Percentiles rank a stretch among this genome's conserved stretches.
Evolutionary conservation across 176 grass and related monocot species (phyloP).

Genomic region (Oryza glaberrima): DNA sequence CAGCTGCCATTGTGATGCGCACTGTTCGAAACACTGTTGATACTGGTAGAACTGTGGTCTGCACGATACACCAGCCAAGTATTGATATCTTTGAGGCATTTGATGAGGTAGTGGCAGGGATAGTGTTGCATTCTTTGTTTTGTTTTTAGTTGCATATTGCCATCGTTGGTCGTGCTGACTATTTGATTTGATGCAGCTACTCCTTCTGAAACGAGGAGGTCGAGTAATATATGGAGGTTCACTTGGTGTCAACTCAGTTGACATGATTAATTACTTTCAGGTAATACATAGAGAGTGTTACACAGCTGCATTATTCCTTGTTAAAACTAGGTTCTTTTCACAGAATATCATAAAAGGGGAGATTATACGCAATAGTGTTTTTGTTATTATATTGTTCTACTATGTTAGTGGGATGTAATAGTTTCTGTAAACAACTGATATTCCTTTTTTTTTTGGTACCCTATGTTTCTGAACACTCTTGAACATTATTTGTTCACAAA

Average conservation of each 20-base stretch:
- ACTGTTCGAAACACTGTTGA: slow-evolving; percentile 82
- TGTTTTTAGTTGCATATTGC: background rate
- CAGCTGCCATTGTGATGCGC: slow-evolving; percentile 83
- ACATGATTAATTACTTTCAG: slow-evolving; percentile 84
- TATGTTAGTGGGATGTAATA: background rate
- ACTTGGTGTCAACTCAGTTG: slow-evolving; percentile 65
- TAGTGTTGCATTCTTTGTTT: background rate
- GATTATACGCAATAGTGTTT: background rate
- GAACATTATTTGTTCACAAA: background rate
- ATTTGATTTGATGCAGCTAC: slow-evolving; percentile 49
- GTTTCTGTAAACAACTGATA: background rate
- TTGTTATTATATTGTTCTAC: background rate
- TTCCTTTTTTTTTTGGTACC: background rate
- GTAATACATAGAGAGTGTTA: background rate
- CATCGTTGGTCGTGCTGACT: background rate
- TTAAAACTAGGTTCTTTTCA: background rate
- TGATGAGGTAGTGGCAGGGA: slow-evolving; percentile 59
- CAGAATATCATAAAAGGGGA: background rate
- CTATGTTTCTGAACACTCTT: background rate
- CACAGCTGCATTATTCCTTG: background rate
- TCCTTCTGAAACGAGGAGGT: slow-evolving; percentile 74
- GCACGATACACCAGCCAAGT: slow-evolving; percentile 82
- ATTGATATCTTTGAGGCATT: slow-evolving; percentile 93
- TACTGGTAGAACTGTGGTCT: slow-evolving; percentile 74
- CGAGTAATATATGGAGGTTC: slow-evolving; percentile 70